Evolutionary conservation across 202 grass and related monocot genomes (phyloP).

Genomic region (Setaria viridis): DNA sequence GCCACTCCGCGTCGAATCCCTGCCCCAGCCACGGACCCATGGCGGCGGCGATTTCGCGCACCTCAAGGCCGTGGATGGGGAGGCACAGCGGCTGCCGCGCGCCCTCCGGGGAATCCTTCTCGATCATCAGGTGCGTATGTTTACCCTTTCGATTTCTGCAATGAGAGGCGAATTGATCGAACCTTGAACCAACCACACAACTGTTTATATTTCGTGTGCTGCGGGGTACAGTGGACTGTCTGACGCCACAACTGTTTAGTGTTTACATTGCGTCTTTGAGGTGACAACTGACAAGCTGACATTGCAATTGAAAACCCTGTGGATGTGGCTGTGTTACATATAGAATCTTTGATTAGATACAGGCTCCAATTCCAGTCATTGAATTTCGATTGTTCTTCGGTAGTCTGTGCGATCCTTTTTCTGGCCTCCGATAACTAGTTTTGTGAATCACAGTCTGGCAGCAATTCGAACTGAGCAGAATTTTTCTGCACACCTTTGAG

Average conservation of each 20-base stretch:
- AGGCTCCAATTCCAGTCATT: not conserved
- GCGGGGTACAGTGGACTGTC: not conserved
- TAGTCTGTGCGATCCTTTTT: not conserved
- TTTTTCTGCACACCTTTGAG: not conserved
- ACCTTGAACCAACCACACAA: not conserved
- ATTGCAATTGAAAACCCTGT: not conserved
- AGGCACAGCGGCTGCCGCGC: slow-evolving; percentile 5
- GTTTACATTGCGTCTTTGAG: not conserved
- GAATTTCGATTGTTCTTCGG: not conserved
- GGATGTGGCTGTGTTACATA: not conserved
- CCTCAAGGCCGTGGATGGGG: not conserved
- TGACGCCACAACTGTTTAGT: not conserved
- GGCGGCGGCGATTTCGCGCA: not conserved
- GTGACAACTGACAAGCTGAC: not conserved
- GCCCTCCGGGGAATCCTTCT: slow-evolving; percentile 13
- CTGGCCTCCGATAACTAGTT: not conserved
- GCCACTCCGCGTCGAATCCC: not conserved
- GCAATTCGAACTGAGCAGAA: not conserved
- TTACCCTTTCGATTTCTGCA: not conserved
- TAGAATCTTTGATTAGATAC: not conserved
- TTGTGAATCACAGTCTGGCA: not conserved
- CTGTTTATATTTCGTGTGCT: not conserved
- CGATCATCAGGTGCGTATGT: slow-evolving; percentile 26
- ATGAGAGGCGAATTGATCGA: not conserved
- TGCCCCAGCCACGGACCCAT: not conserved